These are phyloP conservation scores for Fraxinus angustifolia DNA, from an alignment of 305 asterid genomes.

Conservation along the genomic window DNA sequence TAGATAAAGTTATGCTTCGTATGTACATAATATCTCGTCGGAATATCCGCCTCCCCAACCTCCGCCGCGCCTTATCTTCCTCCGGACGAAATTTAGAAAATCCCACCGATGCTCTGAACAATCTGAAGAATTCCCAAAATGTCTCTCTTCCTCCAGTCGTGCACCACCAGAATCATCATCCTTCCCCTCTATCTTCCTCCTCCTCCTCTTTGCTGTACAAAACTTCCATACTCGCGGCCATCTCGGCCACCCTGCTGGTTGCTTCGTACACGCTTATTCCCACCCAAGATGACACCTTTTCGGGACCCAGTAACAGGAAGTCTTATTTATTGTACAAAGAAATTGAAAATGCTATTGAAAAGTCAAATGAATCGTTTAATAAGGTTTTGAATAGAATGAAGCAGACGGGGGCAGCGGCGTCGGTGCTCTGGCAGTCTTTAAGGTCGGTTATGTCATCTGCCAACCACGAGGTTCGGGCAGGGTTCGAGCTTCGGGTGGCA, in stretches of 20 bases:
- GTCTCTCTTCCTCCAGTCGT: conserved; percentile 31
- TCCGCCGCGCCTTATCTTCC: conserved; percentile 43
- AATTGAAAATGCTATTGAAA: conserved; percentile 46
- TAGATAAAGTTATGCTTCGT: conserved; percentile 45
- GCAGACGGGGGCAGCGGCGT: conserved; percentile 83
- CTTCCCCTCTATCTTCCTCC: conserved; percentile 24
- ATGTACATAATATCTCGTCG: conserved; percentile 43
- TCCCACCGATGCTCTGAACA: conserved; percentile 25
- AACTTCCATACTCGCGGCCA: conserved; percentile 38
- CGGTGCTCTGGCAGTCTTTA: conserved; percentile 88
- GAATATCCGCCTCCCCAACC: conserved; percentile 33
- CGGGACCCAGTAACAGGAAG: conserved; percentile 7
- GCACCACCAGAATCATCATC: conserved; percentile 24
- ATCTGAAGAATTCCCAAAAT: conserved; percentile 30
- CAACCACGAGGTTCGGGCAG: conserved; percentile 85
- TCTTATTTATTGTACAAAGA: conserved; percentile 38
- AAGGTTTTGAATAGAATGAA: conserved; percentile 54
- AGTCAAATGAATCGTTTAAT: conserved; percentile 50
- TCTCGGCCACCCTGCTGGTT: conserved; percentile 46
- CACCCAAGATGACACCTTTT: conserved; percentile 18
- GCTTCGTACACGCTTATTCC: conserved; percentile 37
- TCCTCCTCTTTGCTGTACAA: conserved; percentile 21
- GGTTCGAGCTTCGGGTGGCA: conserved; percentile 91
- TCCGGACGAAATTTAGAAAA: conserved; percentile 25
- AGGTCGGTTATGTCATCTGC: conserved; percentile 90